A percentile compares a stretch with the other conserved stretches of the same genome.
Conservation (phyloP, 2,329 filamentous ascomycete genomes). For the Fusarium phyllophilum region DNA sequence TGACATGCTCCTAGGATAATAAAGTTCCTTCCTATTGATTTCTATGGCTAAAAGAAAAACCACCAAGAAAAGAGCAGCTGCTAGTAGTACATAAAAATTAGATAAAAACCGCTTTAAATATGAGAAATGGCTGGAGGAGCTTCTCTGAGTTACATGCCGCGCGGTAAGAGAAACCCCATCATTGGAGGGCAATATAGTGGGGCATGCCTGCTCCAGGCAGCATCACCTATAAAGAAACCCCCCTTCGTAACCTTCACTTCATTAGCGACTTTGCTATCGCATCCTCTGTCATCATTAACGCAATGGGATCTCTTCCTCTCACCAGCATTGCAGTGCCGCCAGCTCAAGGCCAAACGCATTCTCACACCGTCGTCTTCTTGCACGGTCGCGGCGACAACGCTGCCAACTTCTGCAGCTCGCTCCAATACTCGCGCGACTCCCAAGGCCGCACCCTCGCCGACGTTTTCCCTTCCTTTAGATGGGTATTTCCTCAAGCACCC, state of each 20-base stretch:
- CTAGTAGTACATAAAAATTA: no score
- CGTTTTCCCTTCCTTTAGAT: conserved; percentile 57
- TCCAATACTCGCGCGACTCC: conserved; percentile 48
- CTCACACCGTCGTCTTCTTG: conserved; percentile 58
- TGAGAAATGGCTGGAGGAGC: no score
- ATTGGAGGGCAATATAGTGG: not conserved
- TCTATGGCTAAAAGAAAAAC: no score
- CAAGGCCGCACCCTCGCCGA: conserved; percentile 49
- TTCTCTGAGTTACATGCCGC: no score
- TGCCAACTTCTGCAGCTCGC: conserved; percentile 45
- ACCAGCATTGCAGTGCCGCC: not conserved
- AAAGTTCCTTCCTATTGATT: no score
- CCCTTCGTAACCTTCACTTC: not conserved
- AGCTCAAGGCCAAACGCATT: conserved; percentile 40
- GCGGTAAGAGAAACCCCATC: not conserved
- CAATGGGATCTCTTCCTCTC: not conserved
- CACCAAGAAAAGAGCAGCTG: no score
- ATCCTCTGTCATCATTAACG: accelerated
- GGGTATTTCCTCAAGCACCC: conserved; percentile 61
- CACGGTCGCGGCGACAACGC: conserved; percentile 57
- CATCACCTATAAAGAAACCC: not conserved
- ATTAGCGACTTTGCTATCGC: not conserved
- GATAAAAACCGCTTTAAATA: no score
- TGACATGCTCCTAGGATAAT: no score
- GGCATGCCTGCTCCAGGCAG: not conserved